Percentiles rank a stretch among this genome's conserved stretches.
Conservation (phyloP, 768 basidiomycete species). For the Tulasnella sp. region DNA sequence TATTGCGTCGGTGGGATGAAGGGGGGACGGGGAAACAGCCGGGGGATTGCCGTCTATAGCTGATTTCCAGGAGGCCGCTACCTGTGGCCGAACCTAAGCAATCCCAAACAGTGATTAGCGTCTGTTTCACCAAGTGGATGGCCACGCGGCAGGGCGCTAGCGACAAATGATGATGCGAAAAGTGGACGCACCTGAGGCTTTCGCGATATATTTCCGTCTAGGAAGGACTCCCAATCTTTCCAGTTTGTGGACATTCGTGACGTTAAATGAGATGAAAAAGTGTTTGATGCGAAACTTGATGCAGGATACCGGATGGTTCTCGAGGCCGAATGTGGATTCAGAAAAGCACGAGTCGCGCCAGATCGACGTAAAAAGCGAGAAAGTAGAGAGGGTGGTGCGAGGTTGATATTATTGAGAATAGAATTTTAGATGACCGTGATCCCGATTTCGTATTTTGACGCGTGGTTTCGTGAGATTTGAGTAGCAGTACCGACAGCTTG, state of each 20-base stretch:
- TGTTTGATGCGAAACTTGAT: background rate
- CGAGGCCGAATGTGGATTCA: background rate
- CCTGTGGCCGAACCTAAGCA: background rate
- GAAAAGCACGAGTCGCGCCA: background rate
- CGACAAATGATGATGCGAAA: background rate
- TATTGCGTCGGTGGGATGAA: background rate
- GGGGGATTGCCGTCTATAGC: background rate
- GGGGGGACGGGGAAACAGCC: background rate
- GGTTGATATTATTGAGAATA: background rate
- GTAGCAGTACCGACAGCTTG: background rate
- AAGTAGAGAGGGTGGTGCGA: background rate
- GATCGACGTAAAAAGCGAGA: background rate
- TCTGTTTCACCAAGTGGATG: background rate
- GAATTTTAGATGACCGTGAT: background rate
- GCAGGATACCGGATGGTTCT: background rate
- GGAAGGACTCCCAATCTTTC: slow-evolving; percentile 4
- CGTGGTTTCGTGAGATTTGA: background rate
- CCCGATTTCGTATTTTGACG: background rate
- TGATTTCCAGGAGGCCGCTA: background rate
- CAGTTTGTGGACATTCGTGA: background rate
- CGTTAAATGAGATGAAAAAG: background rate
- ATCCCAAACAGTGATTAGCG: background rate
- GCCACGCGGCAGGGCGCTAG: background rate
- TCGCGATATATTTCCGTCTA: background rate
- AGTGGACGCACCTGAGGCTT: background rate